Conservation (phyloP, 2,329 filamentous ascomycete species). For the Neoascochyta sp. region DNA sequence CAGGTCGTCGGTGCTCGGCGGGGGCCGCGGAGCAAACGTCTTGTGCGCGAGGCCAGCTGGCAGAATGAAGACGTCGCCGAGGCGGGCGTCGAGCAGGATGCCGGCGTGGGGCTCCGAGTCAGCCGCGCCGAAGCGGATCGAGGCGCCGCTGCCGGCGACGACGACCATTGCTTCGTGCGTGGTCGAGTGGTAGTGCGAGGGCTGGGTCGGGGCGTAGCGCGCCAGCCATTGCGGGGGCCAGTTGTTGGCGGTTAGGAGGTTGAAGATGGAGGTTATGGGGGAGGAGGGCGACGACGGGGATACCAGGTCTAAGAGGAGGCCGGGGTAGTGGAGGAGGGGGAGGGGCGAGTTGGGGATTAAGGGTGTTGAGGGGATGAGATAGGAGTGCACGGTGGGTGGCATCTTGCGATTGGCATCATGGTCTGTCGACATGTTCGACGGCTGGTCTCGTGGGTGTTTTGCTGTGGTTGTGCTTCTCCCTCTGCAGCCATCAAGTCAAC, state of each 20-base stretch:
- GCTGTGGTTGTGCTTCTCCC: no score
- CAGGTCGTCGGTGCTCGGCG: conserved; percentile 38
- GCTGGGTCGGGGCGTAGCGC: conserved; percentile 54
- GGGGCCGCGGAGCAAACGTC: conserved; percentile 45
- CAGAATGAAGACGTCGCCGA: conserved; percentile 58
- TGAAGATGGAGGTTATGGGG: conserved; percentile 36
- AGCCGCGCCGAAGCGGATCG: conserved; percentile 54
- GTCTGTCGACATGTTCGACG: no score
- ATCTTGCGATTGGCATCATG: no score
- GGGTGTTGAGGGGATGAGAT: conserved; percentile 20
- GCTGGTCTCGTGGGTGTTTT: no score
- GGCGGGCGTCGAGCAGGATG: conserved; percentile 46
- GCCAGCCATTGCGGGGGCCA: conserved; percentile 57
- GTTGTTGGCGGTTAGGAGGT: conserved; percentile 48
- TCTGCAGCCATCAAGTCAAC: no score
- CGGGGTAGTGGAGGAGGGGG: conserved; percentile 53
- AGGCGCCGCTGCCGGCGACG: conserved; percentile 49
- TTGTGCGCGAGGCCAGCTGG: conserved; percentile 57
- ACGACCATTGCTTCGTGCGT: conserved; percentile 59
- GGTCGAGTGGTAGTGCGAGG: conserved; percentile 55
- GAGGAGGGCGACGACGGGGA: conserved; percentile 20
- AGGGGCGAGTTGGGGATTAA: conserved; percentile 43
- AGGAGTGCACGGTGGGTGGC: conserved; percentile 17
- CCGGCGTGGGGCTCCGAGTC: conserved; percentile 50
- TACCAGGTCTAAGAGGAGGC: conserved; percentile 35